Evolutionary conservation across 106 monocot species (phyloP), one percentile per base, ranked within the genome.

Genomic region (Acanthochlamys bracteata): DNA sequence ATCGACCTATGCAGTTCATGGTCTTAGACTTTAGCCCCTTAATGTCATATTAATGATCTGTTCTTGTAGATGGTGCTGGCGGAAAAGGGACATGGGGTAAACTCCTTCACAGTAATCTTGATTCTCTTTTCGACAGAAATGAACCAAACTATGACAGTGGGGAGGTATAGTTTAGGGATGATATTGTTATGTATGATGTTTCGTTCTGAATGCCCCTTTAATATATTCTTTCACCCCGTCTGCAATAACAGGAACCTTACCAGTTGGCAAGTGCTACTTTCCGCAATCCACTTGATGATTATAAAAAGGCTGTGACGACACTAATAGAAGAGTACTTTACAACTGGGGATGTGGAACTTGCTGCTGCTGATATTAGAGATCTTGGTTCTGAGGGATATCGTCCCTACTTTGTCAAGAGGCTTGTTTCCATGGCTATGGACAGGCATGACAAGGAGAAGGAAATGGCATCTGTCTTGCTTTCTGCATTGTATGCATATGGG

Each of bases 71-170:
- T 71, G 96, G 96, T 76, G 96, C 74, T 63, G 96, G 96, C 14
- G 96, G 96, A 15, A 98, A 98, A 88, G 96, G 96, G 24, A 98
- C 96, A 25, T 98, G 96, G 96, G 96, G 96, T 25, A 98, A 88
- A 70, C 82, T 98, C 20, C 72, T 98, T 20, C 91, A 98, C 53
- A 83, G 80, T 54, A 78, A 78, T 42, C 23, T 68, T 25, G 79
- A 78, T 59, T 57, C 78, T 39, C 73, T 66, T 42, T 64, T 88
- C 65, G 91, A 96, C 63, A 65, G 74, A 49, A 98, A 98, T 71
- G 96, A 98, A 63, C 96, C 96, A 47, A 98, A 98, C 61, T 98
- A 98, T 66, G 96, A 96, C 66, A 98, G 91, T 71, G 85, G 76
- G 33, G 96, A 98, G 83, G 96, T 98, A 83, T 63, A 20, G 19